Base-by-base conservation (phyloP, 352 stramenopile species). In the Hyaloperonospora brassicae region DNA sequence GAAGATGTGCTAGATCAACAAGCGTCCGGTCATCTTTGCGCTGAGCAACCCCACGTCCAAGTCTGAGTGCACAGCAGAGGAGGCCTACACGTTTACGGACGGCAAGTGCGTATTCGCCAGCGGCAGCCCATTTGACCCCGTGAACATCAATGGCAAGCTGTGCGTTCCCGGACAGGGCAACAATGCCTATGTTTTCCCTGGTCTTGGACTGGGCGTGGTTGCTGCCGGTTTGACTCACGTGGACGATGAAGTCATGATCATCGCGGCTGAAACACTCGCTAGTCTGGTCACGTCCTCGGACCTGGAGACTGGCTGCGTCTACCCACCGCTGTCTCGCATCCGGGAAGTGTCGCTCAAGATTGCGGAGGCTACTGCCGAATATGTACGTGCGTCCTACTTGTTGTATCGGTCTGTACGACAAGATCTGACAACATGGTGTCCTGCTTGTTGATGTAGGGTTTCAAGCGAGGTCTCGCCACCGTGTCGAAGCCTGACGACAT, bases 171-270 rank as follows among this genome's bases (percentile, higher is more conserved):
- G 84, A 36, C 89, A 97, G 68, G 82, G 86, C 65, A 98, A 98
- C 79, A 98, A 98, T 73, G 89, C 95, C 65, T 98, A 98, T 71
- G 88, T 98, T 58, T 99, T 98, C 78, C 95, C 95, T n/a, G 96
- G 93, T 46, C 76, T 99, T 52, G 95, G 93, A 21, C 77, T 98
- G 2, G 95, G 89, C 38, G 91, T 91, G n/a, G 87, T 97, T 13
- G 72, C 94, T 5, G 87, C 73, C 35, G 84, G 78, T 7, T 45
- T 90, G 27, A 88, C 76, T 12, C 76, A 83, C 61, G 78, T 91
- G 27, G 73, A 87, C 45, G 79, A 93, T 44, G 75, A 85, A 52
- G 73, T 93, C 44, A 88, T 92, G 74, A 76, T 91, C 59, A 84
- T 89, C 46, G 81, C 79, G 3, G 81, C 81, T 35, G 73, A 87